phyloP scores from a whole-genome alignment of 2,329 filamentous ascomycete genomes.

The Calonectria hongkongensis region DNA sequence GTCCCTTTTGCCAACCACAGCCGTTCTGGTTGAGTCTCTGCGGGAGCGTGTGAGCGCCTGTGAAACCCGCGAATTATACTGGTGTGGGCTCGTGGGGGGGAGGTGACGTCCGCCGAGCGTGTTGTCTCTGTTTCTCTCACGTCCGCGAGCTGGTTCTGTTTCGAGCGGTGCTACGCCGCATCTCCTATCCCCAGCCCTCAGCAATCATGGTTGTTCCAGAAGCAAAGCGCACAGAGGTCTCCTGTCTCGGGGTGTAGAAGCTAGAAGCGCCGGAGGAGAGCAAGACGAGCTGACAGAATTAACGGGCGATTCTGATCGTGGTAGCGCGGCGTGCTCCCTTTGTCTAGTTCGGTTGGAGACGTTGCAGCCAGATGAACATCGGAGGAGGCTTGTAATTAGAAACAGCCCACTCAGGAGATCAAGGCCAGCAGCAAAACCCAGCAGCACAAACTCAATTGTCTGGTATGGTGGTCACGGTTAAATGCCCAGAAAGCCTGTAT shows the following conservation, averaged over 20 bases:
- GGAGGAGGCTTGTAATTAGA: conserved; percentile 29
- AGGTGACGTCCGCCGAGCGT: neutral
- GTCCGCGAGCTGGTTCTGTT: conserved; percentile 23
- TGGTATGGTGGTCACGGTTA: neutral
- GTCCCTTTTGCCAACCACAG: conserved; percentile 2
- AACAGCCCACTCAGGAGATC: conserved; percentile 33
- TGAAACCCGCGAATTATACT: conserved; percentile 34
- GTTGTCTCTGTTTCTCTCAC: neutral
- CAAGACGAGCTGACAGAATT: conserved; percentile 1
- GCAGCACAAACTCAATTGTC: conserved; percentile 21
- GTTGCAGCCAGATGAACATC: conserved; percentile 22
- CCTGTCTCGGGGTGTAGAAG: neutral
- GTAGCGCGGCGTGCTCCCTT: conserved; percentile 1
- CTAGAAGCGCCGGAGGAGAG: conserved; percentile 7
- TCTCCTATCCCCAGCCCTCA: conserved; percentile 18
- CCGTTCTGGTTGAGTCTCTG: conserved; percentile 9
- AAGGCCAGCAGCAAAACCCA: conserved; percentile 18
- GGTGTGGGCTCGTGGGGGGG: conserved; percentile 26
- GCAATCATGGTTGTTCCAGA: conserved; percentile 13
- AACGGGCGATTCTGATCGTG: conserved; percentile 11
- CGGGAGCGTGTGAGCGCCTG: neutral
- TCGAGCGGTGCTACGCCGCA: conserved; percentile 14
- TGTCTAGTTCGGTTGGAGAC: conserved; percentile 6
- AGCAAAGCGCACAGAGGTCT: conserved; percentile 9
- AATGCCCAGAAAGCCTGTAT: neutral